Evolutionary conservation across 805 yeast species (phyloP).

Genomic region (Ogataea methanolica): DNA sequence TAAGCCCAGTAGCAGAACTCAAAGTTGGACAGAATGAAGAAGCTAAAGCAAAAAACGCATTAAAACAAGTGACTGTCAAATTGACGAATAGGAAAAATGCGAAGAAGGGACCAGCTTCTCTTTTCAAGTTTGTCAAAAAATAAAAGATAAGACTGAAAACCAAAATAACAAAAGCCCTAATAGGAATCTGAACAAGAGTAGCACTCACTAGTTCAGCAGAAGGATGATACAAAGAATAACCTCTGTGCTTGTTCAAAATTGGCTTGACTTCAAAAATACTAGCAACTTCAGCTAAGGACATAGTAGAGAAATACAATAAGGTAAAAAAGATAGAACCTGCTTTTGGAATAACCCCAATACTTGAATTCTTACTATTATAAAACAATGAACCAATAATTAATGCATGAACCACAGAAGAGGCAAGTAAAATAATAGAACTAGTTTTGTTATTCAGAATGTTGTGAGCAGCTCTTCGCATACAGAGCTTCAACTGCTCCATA

Average conservation of each 20-base stretch:
- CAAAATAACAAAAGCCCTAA: conserved; percentile 45
- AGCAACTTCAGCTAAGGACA: conserved; percentile 59
- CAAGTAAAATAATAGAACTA: conserved; percentile 43
- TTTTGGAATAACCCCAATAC: conserved; percentile 56
- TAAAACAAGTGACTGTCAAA: conserved; percentile 39
- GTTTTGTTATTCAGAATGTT: conserved; percentile 54
- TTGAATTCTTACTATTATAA: conserved; percentile 44
- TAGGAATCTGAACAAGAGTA: conserved; percentile 53
- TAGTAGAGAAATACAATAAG: conserved; percentile 53
- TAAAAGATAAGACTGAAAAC: conserved; percentile 43
- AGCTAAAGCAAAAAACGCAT: conserved; percentile 48
- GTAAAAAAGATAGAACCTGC: conserved; percentile 62
- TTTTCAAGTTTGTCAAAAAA: conserved; percentile 48
- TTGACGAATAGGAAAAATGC: conserved; percentile 40
- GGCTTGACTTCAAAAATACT: conserved; percentile 56
- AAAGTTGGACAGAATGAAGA: conserved; percentile 47
- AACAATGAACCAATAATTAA: conserved; percentile 58
- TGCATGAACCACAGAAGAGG: conserved; percentile 53
- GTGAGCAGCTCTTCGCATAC: conserved; percentile 49
- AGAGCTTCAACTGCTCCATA: conserved; percentile 45
- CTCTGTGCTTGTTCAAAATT: conserved; percentile 59
- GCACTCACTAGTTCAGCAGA: conserved; percentile 61
- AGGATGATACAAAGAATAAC: conserved; percentile 58
- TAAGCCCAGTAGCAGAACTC: conserved; percentile 56
- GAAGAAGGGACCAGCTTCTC: conserved; percentile 53